phyloP scores from a whole-genome alignment of 2,329 filamentous ascomycete genomes.

The Sphaerostilbella broomeana region DNA sequence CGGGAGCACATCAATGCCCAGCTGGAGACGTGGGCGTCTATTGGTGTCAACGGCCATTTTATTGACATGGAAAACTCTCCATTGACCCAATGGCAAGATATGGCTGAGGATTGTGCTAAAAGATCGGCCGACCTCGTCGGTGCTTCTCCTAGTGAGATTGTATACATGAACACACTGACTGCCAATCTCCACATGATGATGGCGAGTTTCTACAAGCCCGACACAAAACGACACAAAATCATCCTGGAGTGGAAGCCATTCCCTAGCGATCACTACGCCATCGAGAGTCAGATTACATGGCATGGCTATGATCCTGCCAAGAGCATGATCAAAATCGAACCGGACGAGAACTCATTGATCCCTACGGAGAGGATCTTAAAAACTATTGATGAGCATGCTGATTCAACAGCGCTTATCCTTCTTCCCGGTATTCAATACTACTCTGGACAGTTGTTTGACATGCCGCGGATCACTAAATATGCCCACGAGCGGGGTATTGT shows the following conservation, averaged over 20 bases:
- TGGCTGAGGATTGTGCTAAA: slow-evolving; percentile 66
- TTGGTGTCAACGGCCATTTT: slow-evolving; percentile 83
- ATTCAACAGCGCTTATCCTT: slow-evolving; percentile 66
- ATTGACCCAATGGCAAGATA: slow-evolving; percentile 66
- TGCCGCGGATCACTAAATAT: slow-evolving; percentile 68
- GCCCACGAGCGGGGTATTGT: slow-evolving; percentile 64
- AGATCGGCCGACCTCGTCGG: slow-evolving; percentile 70
- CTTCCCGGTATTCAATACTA: slow-evolving; percentile 90
- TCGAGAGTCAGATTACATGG: slow-evolving; percentile 71
- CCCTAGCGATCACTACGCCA: slow-evolving; percentile 79
- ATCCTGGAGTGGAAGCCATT: slow-evolving; percentile 88
- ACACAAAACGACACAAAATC: slow-evolving; percentile 61
- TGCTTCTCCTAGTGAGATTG: slow-evolving; percentile 64
- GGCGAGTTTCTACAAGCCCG: slow-evolving; percentile 76
- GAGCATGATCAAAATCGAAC: slow-evolving; percentile 69
- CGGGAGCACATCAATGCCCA: slow-evolving; percentile 62
- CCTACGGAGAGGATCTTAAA: slow-evolving; percentile 64
- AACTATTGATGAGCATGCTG: slow-evolving; percentile 67
- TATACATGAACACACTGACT: slow-evolving; percentile 83
- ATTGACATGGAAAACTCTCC: slow-evolving; percentile 59
- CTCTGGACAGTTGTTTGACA: slow-evolving; percentile 83
- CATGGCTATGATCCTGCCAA: slow-evolving; percentile 60
- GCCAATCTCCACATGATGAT: slow-evolving; percentile 75
- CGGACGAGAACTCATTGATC: slow-evolving; percentile 54
- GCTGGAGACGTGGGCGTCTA: slow-evolving; percentile 74